These are phyloP conservation scores for Corymbia citriodora DNA, from an alignment of 441 rosid genomes.

Conservation along the genomic window DNA sequence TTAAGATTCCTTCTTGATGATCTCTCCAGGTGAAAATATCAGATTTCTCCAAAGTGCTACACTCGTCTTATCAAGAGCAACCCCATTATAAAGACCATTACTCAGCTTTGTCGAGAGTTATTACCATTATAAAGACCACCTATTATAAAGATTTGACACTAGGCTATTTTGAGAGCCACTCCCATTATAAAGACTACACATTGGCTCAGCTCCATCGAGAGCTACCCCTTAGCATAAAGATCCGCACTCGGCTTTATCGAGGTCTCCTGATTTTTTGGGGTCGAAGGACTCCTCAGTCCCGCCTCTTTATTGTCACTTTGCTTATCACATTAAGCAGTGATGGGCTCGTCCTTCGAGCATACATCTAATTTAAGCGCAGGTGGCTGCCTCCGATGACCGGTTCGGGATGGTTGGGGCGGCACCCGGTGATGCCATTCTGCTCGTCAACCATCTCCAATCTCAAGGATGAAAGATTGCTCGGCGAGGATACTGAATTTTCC, in stretches of 20 bases:
- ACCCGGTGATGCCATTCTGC: neutral
- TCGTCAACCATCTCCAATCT: neutral
- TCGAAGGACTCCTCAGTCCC: neutral
- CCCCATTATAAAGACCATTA: too few species aligned
- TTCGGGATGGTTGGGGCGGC: neutral
- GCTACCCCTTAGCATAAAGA: neutral
- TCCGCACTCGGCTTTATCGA: fast-evolving
- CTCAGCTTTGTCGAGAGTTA: neutral
- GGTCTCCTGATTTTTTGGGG: neutral
- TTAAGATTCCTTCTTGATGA: too few species aligned
- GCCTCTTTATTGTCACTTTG: neutral
- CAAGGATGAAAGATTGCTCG: neutral
- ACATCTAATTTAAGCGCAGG: neutral
- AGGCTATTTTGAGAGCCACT: fast-evolving
- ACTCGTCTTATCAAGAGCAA: too few species aligned
- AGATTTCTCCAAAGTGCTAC: too few species aligned
- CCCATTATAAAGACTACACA: neutral
- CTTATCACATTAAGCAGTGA: neutral
- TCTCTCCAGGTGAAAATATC: fast-evolving
- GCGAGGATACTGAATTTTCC: neutral
- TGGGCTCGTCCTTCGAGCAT: neutral
- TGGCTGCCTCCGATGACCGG: neutral
- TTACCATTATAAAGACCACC: neutral
- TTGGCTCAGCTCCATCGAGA: neutral
- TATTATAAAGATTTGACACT: neutral